Percentiles rank a stretch among this genome's conserved stretches.
phyloP scores from a whole-genome alignment of 768 basidiomycete genomes.

The Boletus subcaerulescens region DNA sequence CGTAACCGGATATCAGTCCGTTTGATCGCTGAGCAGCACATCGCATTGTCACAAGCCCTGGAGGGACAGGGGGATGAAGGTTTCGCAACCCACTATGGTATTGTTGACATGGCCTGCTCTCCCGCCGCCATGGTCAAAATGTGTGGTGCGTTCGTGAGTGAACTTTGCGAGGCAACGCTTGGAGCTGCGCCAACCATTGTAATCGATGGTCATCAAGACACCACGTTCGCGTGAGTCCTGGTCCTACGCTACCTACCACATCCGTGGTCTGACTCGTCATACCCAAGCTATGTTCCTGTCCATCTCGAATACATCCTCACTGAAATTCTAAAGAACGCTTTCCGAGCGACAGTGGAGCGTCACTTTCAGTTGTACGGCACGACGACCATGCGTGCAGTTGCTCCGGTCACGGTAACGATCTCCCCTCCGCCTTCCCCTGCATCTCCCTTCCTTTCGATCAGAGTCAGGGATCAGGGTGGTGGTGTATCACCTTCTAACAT shows the following conservation, averaged over 20 bases:
- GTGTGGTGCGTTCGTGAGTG: slow-evolving; percentile 81
- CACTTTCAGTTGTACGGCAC: slow-evolving; percentile 45
- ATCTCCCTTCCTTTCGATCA: slow-evolving; percentile 61
- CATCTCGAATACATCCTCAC: slow-evolving; percentile 91
- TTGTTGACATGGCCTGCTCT: slow-evolving; percentile 72
- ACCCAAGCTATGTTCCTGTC: slow-evolving; percentile 74
- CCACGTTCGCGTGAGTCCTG: slow-evolving; percentile 71
- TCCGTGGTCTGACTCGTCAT: slow-evolving; percentile 8
- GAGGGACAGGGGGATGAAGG: slow-evolving; percentile 34
- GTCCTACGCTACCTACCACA: neutral
- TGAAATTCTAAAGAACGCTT: slow-evolving; percentile 88
- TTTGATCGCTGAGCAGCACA: slow-evolving; percentile 88
- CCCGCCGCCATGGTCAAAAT: slow-evolving; percentile 71
- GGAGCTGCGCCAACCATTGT: slow-evolving; percentile 65
- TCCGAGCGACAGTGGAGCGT: slow-evolving; percentile 83
- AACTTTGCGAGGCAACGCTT: slow-evolving; percentile 81
- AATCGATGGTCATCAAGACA: slow-evolving; percentile 67
- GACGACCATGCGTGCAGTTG: slow-evolving; percentile 38
- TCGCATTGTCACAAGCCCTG: slow-evolving; percentile 73
- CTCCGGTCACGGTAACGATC: slow-evolving; percentile 71
- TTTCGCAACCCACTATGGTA: slow-evolving; percentile 52
- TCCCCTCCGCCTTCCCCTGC: slow-evolving; percentile 47
- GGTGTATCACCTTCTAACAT: slow-evolving; percentile 75
- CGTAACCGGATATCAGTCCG: slow-evolving; percentile 85
- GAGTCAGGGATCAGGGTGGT: slow-evolving; percentile 84